These are phyloP conservation scores for Leonotis leonurus DNA, from an alignment of 257 asterid genomes.

Conservation along the genomic window DNA sequence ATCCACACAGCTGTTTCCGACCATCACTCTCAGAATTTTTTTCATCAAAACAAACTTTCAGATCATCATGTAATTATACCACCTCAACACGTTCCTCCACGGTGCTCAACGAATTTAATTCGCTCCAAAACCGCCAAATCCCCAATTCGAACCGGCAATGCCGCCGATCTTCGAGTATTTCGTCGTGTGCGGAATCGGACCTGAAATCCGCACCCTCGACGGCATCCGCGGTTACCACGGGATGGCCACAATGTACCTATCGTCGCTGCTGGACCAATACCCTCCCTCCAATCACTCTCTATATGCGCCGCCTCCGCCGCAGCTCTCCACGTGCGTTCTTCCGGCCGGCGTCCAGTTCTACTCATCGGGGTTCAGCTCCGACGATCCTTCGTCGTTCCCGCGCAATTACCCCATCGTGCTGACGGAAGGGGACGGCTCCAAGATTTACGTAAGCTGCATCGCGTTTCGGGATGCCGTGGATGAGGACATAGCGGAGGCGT, in stretches of 20 bases:
- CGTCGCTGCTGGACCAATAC: constrained; percentile 70
- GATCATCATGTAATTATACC: background rate
- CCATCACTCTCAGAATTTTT: background rate
- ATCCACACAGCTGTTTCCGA: background rate
- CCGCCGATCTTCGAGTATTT: constrained; percentile 32
- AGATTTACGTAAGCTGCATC: constrained; percentile 79
- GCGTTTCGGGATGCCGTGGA: constrained; percentile 83
- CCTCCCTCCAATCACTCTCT: constrained; percentile 64
- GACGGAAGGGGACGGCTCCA: constrained; percentile 93
- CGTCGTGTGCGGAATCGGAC: constrained; percentile 93
- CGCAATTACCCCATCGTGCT: constrained; percentile 80
- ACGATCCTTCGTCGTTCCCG: constrained; percentile 47
- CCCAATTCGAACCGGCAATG: constrained; percentile 10
- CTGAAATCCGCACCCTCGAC: constrained; percentile 80
- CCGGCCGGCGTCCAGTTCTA: constrained; percentile 85
- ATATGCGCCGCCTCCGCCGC: constrained; percentile 86
- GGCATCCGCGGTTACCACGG: constrained; percentile 73
- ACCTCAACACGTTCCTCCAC: background rate
- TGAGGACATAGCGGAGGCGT: constrained; percentile 80
- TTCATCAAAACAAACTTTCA: background rate
- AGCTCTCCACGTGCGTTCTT: constrained; percentile 75
- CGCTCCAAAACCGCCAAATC: background rate
- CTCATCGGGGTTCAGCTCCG: constrained; percentile 41
- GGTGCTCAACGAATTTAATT: constrained; percentile 3
- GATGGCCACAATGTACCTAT: constrained; percentile 46